Evolutionary conservation across 2,329 filamentous ascomycete species (phyloP).

Genomic region (Harringtonia aguacate): DNA sequence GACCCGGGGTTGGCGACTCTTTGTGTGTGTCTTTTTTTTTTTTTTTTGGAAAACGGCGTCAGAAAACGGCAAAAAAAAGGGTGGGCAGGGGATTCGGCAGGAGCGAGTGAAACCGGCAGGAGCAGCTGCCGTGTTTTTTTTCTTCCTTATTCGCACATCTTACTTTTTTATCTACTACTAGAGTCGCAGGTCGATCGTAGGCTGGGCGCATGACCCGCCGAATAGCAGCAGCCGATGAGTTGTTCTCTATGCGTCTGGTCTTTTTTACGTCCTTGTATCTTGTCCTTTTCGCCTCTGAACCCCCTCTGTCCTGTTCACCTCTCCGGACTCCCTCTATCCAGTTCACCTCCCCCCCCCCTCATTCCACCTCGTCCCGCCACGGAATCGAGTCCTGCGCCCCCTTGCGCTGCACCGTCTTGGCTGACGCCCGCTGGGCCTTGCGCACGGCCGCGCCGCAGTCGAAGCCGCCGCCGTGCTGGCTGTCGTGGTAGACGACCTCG

Average conservation of each 20-base stretch:
- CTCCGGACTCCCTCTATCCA: neutral
- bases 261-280: too few species aligned
- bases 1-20: too few species aligned
- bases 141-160: neutral
- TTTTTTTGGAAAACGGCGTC: neutral
- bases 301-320: too few species aligned
- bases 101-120: too few species aligned
- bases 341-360: neutral
- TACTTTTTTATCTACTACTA: too few species aligned
- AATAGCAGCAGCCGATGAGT: too few species aligned
- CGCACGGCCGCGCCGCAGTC: constrained; percentile 48
- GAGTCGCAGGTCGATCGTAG: too few species aligned
- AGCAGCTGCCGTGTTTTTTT: too few species aligned
- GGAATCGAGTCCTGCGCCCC: constrained; percentile 60
- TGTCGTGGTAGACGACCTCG: constrained; percentile 44
- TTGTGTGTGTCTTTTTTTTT: neutral
- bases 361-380: constrained; percentile 40
- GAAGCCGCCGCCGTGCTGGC: constrained; percentile 23
- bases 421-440: constrained; percentile 52
- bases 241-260: too few species aligned
- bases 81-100: too few species aligned
- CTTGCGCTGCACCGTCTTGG: constrained; percentile 52
- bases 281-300: too few species aligned
- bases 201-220: too few species aligned
- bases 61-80: neutral